A percentile compares a stretch with the other conserved stretches of the same genome.
Conservation (phyloP, 352 stramenopile genomes). For the Phytopythium helicoides region DNA sequence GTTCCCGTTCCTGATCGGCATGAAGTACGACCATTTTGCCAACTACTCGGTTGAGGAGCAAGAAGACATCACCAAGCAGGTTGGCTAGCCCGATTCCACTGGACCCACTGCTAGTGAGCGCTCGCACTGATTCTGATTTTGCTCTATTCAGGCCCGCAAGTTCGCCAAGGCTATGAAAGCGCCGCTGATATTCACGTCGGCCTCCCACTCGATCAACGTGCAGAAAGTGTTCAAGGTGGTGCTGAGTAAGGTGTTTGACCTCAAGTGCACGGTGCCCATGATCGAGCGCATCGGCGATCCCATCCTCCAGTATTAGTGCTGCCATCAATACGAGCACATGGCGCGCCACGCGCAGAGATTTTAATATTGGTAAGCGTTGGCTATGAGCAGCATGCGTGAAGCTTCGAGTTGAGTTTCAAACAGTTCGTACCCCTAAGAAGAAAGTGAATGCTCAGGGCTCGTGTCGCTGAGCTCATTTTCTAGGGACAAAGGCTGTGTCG, state of each 20-base stretch:
- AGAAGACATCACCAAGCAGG: conserved; percentile 93
- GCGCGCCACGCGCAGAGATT: neutral
- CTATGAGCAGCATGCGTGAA: no score
- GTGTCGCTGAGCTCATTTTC: no score
- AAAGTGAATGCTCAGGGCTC: no score
- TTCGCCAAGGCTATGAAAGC: conserved; percentile 95
- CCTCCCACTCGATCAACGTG: conserved; percentile 94
- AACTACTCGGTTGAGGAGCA: conserved; percentile 90
- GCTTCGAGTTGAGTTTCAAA: no score
- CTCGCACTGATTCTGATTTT: neutral
- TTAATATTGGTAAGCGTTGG: neutral
- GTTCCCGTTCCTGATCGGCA: conserved; percentile 92
- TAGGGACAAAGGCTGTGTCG: no score
- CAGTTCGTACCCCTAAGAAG: no score
- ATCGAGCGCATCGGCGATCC: conserved; percentile 92
- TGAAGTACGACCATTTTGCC: conserved; percentile 94
- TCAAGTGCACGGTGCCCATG: conserved; percentile 92
- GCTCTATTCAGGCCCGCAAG: conserved; percentile 77
- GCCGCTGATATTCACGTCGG: conserved; percentile 92
- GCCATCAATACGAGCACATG: neutral
- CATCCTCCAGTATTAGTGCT: conserved; percentile 86
- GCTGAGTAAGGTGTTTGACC: conserved; percentile 92
- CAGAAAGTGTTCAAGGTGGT: conserved; percentile 96
- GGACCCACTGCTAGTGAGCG: neutral
- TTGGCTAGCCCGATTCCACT: conserved; percentile 10